Evolutionary conservation across 306 rosid genomes (phyloP), one percentile per base, ranked within the genome.

Genomic region (Lathyrus sativus): DNA sequence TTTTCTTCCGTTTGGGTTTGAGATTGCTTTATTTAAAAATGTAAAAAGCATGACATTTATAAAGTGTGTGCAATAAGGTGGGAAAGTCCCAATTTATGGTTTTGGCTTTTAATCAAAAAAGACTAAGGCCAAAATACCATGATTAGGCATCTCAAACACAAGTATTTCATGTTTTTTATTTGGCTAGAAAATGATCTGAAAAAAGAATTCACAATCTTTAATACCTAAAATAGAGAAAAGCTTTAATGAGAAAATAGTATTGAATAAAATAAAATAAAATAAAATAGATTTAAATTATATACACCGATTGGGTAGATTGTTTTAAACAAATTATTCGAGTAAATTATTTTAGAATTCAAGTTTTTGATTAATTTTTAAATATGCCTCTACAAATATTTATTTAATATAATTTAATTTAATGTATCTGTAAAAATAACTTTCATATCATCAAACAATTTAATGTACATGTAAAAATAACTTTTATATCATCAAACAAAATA

Each of bases 1-100:
- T 22, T 39, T 19, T 22, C 46, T 62, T 63, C 19, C 51, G 11
- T 42, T 22, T 41, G 5, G n/a, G 44, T 11, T 63, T 63, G 17
- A 4, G 5, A 11, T 62, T 62, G 38, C 29, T 18, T 18, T 35
- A 19, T 19, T 12, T 41, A 41, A 41, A 62, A 62, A 63, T 22
- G 53, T 62, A 63, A 37, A 63, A 63, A 22, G 17, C 38, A 35
- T 63, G 51, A 38, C 9, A 62, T 31, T 62, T 37, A 48, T 24
- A 26, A 26, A 56, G 19, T 56, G 18, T 13, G 3, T 5, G 4
- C 7, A 54, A 24, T 26, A 54, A 54, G 22, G 60, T 54, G 60
- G 6, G 0, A 54, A 54, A 22, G 1, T 22, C 8, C 15, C 33
- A 53, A 24, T 22, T 10, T 22, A 53, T 55, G 39, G 17, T 55